A percentile compares a stretch with the other conserved stretches of the same genome.
Conservation (phyloP, 371 early-diverging fungal genomes). For the Actinomortierella ambigua region DNA sequence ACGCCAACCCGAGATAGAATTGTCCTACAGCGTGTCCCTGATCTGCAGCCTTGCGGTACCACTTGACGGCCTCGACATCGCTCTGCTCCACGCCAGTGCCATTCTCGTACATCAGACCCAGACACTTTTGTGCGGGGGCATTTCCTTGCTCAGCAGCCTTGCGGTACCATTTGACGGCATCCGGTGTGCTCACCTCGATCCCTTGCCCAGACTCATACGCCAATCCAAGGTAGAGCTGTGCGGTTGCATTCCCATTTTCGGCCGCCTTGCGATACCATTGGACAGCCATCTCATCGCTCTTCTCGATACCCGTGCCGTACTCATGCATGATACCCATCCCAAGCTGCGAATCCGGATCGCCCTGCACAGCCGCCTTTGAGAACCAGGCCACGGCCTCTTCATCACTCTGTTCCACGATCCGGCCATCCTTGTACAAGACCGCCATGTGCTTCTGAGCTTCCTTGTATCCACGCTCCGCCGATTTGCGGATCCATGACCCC, state of each 20-base stretch:
- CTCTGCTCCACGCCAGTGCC: conserved; percentile 77
- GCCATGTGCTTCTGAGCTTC: conserved; percentile 80
- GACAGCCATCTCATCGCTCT: conserved; percentile 75
- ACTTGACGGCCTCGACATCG: conserved; percentile 65
- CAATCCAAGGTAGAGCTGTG: conserved; percentile 67
- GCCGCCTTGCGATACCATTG: conserved; percentile 66
- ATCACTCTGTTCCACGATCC: conserved; percentile 71
- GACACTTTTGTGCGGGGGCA: conserved; percentile 72
- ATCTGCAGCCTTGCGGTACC: conserved; percentile 69
- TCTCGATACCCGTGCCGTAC: conserved; percentile 71
- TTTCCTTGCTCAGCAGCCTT: conserved; percentile 71
- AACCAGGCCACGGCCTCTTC: conserved; percentile 78
- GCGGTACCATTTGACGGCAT: conserved; percentile 80
- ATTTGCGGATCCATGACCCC: conserved; percentile 80
- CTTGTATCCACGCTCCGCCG: conserved; percentile 79
- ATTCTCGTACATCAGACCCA: conserved; percentile 85
- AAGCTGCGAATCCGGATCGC: conserved; percentile 82
- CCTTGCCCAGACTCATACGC: conserved; percentile 87
- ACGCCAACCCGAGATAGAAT: conserved; percentile 79
- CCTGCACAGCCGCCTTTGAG: conserved; percentile 67
- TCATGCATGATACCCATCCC: conserved; percentile 80
- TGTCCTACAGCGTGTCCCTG: conserved; percentile 83
- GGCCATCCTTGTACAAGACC: conserved; percentile 85
- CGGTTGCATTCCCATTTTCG: conserved; percentile 72
- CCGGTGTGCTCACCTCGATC: conserved; percentile 63